Percentiles rank a stretch among this genome's conserved stretches.
Conservation (phyloP, 495 filamentous ascomycete species). For the Cudoniella acicularis region DNA sequence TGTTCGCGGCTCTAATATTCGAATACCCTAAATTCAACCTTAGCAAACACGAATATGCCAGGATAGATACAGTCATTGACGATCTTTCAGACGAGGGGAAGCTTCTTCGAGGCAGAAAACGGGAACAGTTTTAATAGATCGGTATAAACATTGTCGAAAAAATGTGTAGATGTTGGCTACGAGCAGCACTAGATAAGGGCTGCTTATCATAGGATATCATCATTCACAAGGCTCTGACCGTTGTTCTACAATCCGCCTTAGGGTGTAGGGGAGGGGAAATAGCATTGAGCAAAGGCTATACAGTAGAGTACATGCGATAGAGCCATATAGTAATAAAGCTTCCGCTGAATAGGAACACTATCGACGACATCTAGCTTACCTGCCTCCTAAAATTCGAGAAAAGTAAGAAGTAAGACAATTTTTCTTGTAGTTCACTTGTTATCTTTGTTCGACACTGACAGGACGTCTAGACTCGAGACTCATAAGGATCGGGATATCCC, state of each 20-base stretch:
- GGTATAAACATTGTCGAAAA: neutral
- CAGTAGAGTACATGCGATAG: neutral
- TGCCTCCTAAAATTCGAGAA: neutral
- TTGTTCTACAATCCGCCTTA: conserved; percentile 1
- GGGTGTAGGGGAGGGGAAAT: neutral
- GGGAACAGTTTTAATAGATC: neutral
- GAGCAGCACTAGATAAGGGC: neutral
- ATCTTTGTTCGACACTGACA: neutral
- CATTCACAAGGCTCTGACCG: neutral
- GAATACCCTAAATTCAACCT: neutral
- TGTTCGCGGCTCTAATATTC: neutral
- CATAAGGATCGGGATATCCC: neutral
- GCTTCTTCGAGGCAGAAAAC: neutral
- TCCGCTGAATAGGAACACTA: neutral
- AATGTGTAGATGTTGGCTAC: neutral
- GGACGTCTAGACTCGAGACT: neutral
- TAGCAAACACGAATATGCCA: neutral
- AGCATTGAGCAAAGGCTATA: neutral
- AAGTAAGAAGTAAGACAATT: neutral
- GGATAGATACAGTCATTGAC: neutral
- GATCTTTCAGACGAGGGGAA: neutral
- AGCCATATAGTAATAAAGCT: neutral
- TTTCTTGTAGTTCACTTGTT: neutral
- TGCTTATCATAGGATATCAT: neutral
- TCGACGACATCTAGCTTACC: neutral